These are phyloP conservation scores for Ceratobasidium sp. DNA, from an alignment of 1,284 basidiomycete species.

Conservation along the genomic window DNA sequence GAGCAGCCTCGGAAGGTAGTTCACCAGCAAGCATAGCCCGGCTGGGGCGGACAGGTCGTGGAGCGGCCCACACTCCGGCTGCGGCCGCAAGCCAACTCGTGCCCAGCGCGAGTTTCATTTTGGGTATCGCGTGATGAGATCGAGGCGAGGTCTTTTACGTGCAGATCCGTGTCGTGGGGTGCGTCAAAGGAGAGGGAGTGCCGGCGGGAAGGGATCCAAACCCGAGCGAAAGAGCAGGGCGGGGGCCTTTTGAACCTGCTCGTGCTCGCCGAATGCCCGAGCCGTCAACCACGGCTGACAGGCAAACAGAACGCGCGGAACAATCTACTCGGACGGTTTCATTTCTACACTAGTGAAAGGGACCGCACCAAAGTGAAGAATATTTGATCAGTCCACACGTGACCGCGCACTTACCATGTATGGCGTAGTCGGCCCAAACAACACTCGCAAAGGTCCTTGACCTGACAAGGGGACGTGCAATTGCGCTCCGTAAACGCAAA, in stretches of 20 bases:
- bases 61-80: conserved; percentile 20
- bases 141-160: conserved; percentile 10
- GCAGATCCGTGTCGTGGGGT: conserved; percentile 19
- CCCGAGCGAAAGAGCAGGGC: conserved; percentile 6
- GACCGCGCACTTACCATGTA: conserved; percentile 33
- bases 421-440: conserved; percentile 10
- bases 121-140: conserved; percentile 2
- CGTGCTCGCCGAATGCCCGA: conserved; percentile 31
- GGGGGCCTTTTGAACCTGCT: conserved; percentile 4
- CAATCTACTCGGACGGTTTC: conserved; percentile 20
- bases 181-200: conserved; percentile 26
- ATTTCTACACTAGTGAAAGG: conserved; percentile 7
- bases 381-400: conserved; percentile 18
- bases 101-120: conserved; percentile 44
- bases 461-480: conserved; percentile 1
- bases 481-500: not conserved
- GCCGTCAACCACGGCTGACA: conserved; percentile 24
- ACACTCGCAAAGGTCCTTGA: not conserved
- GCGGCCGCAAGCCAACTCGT: conserved; percentile 32
- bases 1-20: not conserved
- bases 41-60: conserved; percentile 13
- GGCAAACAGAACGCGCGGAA: conserved; percentile 37
- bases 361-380: conserved; percentile 7
- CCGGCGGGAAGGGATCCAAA: conserved; percentile 24
- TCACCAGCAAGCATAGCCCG: conserved; percentile 14